These are phyloP conservation scores for Allantophomopsis lycopodina DNA, from an alignment of 2,329 filamentous ascomycete species.

Conservation along the genomic window DNA sequence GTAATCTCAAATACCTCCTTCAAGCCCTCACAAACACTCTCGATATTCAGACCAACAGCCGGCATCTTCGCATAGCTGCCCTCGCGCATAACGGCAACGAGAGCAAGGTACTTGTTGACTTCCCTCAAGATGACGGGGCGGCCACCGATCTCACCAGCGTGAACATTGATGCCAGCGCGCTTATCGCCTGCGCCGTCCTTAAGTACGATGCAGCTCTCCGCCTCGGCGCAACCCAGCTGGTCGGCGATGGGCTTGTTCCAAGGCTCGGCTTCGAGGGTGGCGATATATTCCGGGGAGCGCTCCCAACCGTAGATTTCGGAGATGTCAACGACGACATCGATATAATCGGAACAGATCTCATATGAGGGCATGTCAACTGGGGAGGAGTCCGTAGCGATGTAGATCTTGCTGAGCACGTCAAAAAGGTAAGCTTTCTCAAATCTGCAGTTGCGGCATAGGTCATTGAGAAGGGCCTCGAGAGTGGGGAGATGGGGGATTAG, in stretches of 20 bases:
- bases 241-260: constrained; percentile 50
- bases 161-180: too few species aligned
- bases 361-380: constrained; percentile 93
- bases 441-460: constrained; percentile 80
- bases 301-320: constrained; percentile 87
- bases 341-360: constrained; percentile 97
- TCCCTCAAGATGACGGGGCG: constrained; percentile 55
- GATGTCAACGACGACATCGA: constrained; percentile 95
- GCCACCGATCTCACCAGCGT: constrained; percentile 3
- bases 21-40: constrained; percentile 66
- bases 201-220: constrained; percentile 55
- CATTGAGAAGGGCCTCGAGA: constrained; percentile 86
- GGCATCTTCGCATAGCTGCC: constrained; percentile 75
- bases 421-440: constrained; percentile 99
- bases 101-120: constrained; percentile 61
- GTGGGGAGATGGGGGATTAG: constrained; percentile 87
- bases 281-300: constrained; percentile 38
- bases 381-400: constrained; percentile 89
- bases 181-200: constrained; percentile 34
- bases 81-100: constrained; percentile 80
- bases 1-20: constrained; percentile 68
- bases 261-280: constrained; percentile 41
- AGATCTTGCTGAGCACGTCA: constrained; percentile 95
- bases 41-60: constrained; percentile 76
- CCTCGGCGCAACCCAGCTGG: constrained; percentile 50